A percentile compares a stretch with the other conserved stretches of the same genome.
Evolutionary conservation across 257 asterid species (phyloP).

Genomic region (Prunella vulgaris): DNA sequence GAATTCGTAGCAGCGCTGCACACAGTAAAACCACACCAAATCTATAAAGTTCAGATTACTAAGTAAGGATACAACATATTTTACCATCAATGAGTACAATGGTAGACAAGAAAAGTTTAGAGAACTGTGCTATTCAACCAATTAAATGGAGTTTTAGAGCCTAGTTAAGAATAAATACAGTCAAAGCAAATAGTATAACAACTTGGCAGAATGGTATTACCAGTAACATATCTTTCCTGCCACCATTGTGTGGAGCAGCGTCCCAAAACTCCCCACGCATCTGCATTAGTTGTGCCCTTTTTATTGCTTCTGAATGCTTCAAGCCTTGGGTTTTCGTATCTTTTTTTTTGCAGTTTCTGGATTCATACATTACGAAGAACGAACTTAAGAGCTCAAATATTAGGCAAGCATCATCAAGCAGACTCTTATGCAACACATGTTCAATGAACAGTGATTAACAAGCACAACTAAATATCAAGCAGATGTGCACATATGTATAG

Average conservation of each 20-base stretch:
- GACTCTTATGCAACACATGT: not conserved
- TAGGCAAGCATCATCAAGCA: not conserved
- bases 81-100: too few species aligned
- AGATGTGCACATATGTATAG: not conserved
- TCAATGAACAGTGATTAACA: not conserved
- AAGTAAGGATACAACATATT: too few species aligned
- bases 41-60: conserved; percentile 8
- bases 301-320: too few species aligned
- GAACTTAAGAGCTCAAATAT: conserved; percentile 10
- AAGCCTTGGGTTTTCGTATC: conserved; percentile 65
- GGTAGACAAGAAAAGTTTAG: too few species aligned
- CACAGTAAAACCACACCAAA: conserved; percentile 16
- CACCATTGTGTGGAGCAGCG: conserved; percentile 79
- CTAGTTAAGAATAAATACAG: too few species aligned
- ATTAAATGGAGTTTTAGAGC: too few species aligned
- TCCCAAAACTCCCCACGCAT: conserved; percentile 83
- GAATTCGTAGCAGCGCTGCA: conserved; percentile 65
- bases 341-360: conserved; percentile 53
- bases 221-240: conserved; percentile 57
- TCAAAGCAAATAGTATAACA: too few species aligned
- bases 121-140: too few species aligned
- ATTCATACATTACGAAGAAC: conserved; percentile 9
- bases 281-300: conserved; percentile 48
- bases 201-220: too few species aligned
- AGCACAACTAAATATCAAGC: not conserved